Evolutionary conservation across 2,329 filamentous ascomycete genomes (phyloP), one percentile per base, ranked within the genome.

Genomic region (Chaetomium sp.): DNA sequence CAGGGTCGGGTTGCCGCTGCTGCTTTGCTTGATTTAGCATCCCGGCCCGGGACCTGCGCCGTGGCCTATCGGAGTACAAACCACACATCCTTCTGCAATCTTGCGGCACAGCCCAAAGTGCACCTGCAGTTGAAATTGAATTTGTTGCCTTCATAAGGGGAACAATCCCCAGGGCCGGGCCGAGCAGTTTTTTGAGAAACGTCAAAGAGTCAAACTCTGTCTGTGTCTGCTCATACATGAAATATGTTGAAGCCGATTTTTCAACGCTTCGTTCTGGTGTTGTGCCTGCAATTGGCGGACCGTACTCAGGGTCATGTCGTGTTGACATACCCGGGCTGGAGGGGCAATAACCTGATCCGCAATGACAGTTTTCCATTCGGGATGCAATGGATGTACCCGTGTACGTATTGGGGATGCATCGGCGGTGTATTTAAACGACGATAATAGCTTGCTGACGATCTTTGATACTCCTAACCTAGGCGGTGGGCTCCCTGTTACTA

Each of bases 401-500:
- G 57, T 59, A 35, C 25, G 57, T 50, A 23, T n/a, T 29, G 6
- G 12, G 10, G 19, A 25, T 4, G 1, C 19, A 8, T n/a, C 2
- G n/a, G 54, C 10, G 9, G 25, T 21, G 2, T 9, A 4, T 2
- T 16, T 25, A n/a, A n/a, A n/a, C n/a, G n/a, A n/a, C n/a, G 54
- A 19, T n/a, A 6, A 35, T 38, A 13, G 7, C 29, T 54, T 13
- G 12, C 21, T 35, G n/a, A 45, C 55, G 35, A 42, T 42, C 1
- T 33, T 51, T 47, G 42, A 19, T 21, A 19, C 27, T 7, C 35
- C 53, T 12, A 13, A 12, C 31, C 27, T 21, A 63, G 64, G 65
- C 57, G 65, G 65, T 19, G 63, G 65, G 13, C 50, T 60, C 9
- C 23, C 57, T 3, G 56, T 62, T 12, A 67, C 63, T 4, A 63